A percentile compares a stretch with the other conserved stretches of the same genome.
Conservation (phyloP, 2,329 filamentous ascomycete genomes). For the Aotearoamyces nothofagi region DNA sequence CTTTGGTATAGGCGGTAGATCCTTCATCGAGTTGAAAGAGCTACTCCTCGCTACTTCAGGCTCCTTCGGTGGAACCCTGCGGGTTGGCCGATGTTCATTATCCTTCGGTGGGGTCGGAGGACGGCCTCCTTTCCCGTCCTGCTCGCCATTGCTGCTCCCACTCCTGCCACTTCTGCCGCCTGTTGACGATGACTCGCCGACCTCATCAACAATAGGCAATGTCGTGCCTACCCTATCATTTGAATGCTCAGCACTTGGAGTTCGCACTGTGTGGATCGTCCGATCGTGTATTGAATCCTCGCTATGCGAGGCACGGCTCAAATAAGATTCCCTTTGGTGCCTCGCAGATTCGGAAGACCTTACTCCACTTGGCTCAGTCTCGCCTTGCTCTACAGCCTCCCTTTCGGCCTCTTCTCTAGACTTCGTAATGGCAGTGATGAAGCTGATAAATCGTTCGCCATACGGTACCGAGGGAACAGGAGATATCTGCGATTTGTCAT, state of each 20-base stretch:
- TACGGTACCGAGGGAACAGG: slow-evolving; percentile 83
- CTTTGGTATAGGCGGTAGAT: background rate
- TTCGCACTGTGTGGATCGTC: slow-evolving; percentile 39
- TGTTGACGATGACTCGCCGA: slow-evolving; percentile 59
- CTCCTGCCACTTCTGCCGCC: slow-evolving; percentile 33
- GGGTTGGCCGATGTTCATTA: slow-evolving; percentile 7
- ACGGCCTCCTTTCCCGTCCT: slow-evolving; percentile 20
- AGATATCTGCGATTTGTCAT: slow-evolving; percentile 76
- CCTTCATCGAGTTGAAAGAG: background rate
- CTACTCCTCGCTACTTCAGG: background rate
- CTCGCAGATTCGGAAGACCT: slow-evolving; percentile 25
- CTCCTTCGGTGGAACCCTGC: no score
- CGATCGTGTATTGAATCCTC: slow-evolving; percentile 12
- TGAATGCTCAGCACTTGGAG: slow-evolving; percentile 36
- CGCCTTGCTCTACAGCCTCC: slow-evolving; percentile 28
- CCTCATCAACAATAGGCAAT: slow-evolving; percentile 80
- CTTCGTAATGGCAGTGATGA: slow-evolving; percentile 83
- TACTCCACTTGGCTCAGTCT: slow-evolving; percentile 13
- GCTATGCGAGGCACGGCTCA: slow-evolving; percentile 10
- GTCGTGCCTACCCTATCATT: slow-evolving; percentile 38
- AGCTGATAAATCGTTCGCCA: slow-evolving; percentile 84
- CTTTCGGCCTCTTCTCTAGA: slow-evolving; percentile 69
- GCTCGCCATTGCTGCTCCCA: slow-evolving; percentile 19
- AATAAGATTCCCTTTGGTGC: slow-evolving; percentile 8
- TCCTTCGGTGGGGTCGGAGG: slow-evolving; percentile 29